Percentiles rank a stretch among this genome's conserved stretches.
These are phyloP conservation scores for Talaromyces atroroseus DNA, from an alignment of 2,329 filamentous ascomycete genomes.

Conservation along the genomic window DNA sequence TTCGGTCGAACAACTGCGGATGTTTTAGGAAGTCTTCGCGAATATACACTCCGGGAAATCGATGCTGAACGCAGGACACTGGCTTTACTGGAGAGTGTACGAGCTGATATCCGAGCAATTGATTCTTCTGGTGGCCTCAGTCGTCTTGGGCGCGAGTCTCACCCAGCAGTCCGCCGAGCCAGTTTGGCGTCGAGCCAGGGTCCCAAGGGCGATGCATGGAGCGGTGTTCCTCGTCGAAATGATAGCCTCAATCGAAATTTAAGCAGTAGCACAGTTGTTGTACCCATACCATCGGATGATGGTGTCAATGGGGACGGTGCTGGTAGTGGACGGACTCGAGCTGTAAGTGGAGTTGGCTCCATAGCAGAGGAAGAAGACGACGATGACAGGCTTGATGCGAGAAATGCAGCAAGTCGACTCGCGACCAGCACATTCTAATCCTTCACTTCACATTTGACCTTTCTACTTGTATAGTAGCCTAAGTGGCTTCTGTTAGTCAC, in stretches of 20 bases:
- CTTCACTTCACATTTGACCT: constrained; percentile 13
- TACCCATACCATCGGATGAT: constrained; percentile 59
- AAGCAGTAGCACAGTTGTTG: constrained; percentile 61
- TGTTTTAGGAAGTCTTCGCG: constrained; percentile 73
- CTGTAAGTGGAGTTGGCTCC: constrained; percentile 42
- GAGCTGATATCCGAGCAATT: constrained; percentile 87
- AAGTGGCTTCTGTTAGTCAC: background rate
- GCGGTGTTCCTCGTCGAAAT: constrained; percentile 77
- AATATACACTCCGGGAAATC: constrained; percentile 91
- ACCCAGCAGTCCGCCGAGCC: constrained; percentile 67
- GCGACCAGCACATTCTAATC: constrained; percentile 83
- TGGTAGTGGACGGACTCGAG: constrained; percentile 42
- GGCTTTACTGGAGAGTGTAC: constrained; percentile 85
- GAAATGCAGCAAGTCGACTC: constrained; percentile 89
- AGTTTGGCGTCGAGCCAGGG: constrained; percentile 85
- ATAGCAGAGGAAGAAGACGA: constrained; percentile 55
- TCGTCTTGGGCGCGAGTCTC: constrained; percentile 79
- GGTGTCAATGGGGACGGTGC: constrained; percentile 45
- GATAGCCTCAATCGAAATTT: constrained; percentile 74
- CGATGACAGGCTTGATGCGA: constrained; percentile 88
- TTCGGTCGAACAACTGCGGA: constrained; percentile 82
- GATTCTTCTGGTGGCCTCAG: constrained; percentile 86
- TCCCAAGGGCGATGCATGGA: constrained; percentile 97
- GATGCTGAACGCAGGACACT: constrained; percentile 90
- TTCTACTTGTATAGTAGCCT: constrained; percentile 9